Evolutionary conservation across 352 stramenopile species (phyloP).

Genomic region (Globisporangium splendens): DNA sequence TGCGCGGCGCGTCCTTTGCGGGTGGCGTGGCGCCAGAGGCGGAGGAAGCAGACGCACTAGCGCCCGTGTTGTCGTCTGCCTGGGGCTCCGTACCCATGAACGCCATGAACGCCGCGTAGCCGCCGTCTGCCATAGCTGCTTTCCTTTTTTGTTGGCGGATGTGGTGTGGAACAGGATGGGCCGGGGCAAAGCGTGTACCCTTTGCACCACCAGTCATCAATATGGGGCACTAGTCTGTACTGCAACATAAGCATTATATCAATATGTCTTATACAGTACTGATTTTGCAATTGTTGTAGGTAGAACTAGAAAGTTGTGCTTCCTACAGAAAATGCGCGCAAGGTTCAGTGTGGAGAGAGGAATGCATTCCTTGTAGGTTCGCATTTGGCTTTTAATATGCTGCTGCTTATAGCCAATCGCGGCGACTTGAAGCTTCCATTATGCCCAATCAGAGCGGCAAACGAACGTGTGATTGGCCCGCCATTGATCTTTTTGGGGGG

Average conservation of each 20-base stretch:
- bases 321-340: background rate
- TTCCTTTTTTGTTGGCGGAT: constrained; percentile 4
- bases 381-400: background rate
- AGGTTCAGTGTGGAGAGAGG: background rate
- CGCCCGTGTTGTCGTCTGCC: background rate
- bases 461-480: constrained; percentile 15
- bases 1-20: background rate
- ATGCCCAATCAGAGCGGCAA: background rate
- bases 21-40: too few species aligned
- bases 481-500: constrained; percentile 22
- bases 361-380: background rate
- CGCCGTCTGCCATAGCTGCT: constrained; percentile 44
- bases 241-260: background rate
- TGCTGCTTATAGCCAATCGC: background rate
- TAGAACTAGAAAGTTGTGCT: background rate
- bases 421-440: background rate
- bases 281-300: background rate
- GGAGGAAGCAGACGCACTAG: background rate
- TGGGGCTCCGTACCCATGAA: constrained; percentile 29
- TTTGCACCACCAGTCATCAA: background rate
- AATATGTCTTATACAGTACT: background rate
- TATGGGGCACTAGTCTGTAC: background rate
- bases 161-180: background rate
- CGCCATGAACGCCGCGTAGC: constrained; percentile 75
- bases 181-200: background rate